Conservation (phyloP, 371 early-diverging fungal species). For the Syncephalis plumigaleata region DNA sequence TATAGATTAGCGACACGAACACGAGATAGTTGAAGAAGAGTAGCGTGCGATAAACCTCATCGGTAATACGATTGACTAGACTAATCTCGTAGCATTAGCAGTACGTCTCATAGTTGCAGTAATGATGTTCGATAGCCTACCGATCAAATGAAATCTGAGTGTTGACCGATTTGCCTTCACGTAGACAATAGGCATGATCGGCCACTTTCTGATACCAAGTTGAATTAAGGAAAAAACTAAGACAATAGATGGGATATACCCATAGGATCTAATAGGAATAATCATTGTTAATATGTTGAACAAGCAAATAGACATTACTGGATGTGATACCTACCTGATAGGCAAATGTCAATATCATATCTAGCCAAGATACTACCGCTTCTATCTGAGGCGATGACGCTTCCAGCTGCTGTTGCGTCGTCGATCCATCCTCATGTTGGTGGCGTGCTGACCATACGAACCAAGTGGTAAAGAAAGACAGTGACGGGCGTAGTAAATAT, state of each 20-base stretch:
- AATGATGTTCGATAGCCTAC: background rate
- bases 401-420: slow-evolving; percentile 4
- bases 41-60: slow-evolving; percentile 14
- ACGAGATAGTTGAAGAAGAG: slow-evolving; percentile 21
- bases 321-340: slow-evolving; percentile 2
- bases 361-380: slow-evolving; percentile 7
- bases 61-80: slow-evolving; percentile 2
- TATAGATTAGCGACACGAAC: slow-evolving; percentile 13
- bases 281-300: background rate
- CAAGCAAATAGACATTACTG: background rate
- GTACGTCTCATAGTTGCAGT: too few relatives aligned
- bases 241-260: slow-evolving; percentile 24
- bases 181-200: slow-evolving; percentile 14
- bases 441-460: slow-evolving; percentile 4
- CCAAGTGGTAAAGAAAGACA: slow-evolving; percentile 5
- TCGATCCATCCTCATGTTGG: background rate
- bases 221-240: slow-evolving; percentile 20
- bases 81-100: background rate
- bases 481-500: slow-evolving; percentile 1
- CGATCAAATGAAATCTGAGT: slow-evolving; percentile 3
- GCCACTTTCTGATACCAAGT: slow-evolving; percentile 18
- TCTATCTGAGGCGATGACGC: slow-evolving; percentile 3
- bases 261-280: slow-evolving; percentile 13
- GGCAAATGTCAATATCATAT: slow-evolving; percentile 1
- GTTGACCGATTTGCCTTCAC: slow-evolving; percentile 6